Base-by-base conservation (phyloP, 2,329 filamentous ascomycete species). In the Fusarium concolor region DNA sequence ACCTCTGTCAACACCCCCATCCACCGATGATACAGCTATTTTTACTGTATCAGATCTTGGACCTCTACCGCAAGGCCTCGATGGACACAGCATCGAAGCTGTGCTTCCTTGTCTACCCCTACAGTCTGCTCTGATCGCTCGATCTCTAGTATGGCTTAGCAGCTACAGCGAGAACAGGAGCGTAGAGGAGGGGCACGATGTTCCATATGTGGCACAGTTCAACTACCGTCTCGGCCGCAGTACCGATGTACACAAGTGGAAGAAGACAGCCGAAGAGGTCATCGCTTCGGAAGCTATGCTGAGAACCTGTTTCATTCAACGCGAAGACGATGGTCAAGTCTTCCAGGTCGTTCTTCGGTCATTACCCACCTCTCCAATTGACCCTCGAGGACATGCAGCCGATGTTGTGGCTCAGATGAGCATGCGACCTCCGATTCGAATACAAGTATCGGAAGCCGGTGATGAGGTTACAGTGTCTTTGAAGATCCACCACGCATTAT, bases 121-220 rank as follows among this genome's bases (percentile, higher is more conserved):
- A 3, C 64, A 67, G n/a, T 67, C 64, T 3, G 57, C 57, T 0
- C 51, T 67, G 5, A 46, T 67, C 29, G 57, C 63, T 15, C 20
- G 57, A 1, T 67, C 64, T 5, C 37, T 67, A 6, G 57, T 56
- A 14, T 18, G 51, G 51, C 33, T 56, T 11, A 43, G 53, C 28
- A 39, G 20, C 26, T 61, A 20, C 29, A 22, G 33, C 1, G 51
- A 20, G 17, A 28, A 6, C 6, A 9, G 6, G 1, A 12, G 8
- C 2, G 3, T 6, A 24, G 4, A 14, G 1, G 31, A 39, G 0
- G 33, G 17, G 1, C 10, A 54, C 3, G 35, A 67, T 11, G 64
- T 59, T 4, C 64, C 64, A 4, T 67, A 67, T 10, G 57, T 67
- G 3, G 58, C 64, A 5, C 42, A 67, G 3, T 67, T 67, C 24